Evolutionary conservation across 164 flowering plant genomes (phyloP).

Genomic region (grape (Vitis vinifera)): DNA sequence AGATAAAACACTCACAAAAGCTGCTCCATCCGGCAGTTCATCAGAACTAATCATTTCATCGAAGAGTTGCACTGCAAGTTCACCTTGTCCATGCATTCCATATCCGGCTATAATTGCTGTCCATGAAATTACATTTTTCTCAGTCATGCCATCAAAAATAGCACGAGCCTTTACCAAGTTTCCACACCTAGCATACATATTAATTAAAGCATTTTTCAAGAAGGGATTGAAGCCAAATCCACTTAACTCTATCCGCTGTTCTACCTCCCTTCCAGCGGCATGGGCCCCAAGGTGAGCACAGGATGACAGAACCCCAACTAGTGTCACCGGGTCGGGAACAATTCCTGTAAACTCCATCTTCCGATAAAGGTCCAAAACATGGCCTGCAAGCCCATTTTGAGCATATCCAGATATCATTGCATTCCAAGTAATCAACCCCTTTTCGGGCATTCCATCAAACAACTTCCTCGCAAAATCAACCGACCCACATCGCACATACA

Average conservation of each 20-base stretch:
- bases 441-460: conserved; percentile 63
- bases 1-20: conserved; percentile 64
- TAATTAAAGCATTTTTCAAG: conserved; percentile 65
- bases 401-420: conserved; percentile 90
- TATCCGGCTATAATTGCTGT: conserved; percentile 86
- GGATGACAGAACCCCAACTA: conserved; percentile 72
- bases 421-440: conserved; percentile 84
- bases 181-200: conserved; percentile 82
- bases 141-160: conserved; percentile 59
- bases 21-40: conserved; percentile 60
- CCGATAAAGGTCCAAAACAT: conserved; percentile 64
- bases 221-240: conserved; percentile 51
- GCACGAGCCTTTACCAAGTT: conserved; percentile 58
- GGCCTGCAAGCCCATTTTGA: conserved; percentile 66
- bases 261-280: conserved; percentile 59
- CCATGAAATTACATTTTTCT: conserved; percentile 69
- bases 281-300: conserved; percentile 82
- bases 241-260: conserved; percentile 31
- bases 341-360: conserved; percentile 53
- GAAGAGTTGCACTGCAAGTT: conserved; percentile 58
- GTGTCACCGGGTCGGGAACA: conserved; percentile 66
- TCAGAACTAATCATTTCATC: conserved; percentile 61
- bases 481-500: conserved; percentile 72
- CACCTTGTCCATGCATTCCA: conserved; percentile 88
- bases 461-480: conserved; percentile 45